phyloP scores from a whole-genome alignment of 345 rosid genomes.

The Dipteronia dyeriana region DNA sequence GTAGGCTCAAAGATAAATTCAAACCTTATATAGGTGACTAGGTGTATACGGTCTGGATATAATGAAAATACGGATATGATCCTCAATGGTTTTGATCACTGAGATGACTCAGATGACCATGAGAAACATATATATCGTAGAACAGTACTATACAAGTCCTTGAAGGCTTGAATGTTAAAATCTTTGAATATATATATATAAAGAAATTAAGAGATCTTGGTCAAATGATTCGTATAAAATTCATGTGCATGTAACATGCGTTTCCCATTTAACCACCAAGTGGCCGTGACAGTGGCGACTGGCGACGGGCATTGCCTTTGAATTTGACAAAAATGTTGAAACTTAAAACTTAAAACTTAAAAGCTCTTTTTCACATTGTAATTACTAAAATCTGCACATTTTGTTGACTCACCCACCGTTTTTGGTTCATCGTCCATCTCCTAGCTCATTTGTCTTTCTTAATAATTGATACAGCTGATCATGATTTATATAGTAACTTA shows the following conservation, averaged over 20 bases:
- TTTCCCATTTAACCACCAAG: neutral
- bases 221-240: neutral
- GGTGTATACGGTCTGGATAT: too few species aligned
- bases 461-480: too few species aligned
- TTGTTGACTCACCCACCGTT: neutral
- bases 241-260: neutral
- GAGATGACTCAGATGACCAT: too few species aligned
- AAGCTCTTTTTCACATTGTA: neutral
- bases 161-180: neutral
- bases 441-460: neutral
- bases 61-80: too few species aligned
- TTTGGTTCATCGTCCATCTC: neutral
- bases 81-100: too few species aligned
- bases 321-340: conserved; percentile 14
- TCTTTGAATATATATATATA: neutral
- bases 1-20: neutral
- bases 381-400: neutral
- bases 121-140: too few species aligned
- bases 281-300: neutral
- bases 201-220: too few species aligned
- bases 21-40: too few species aligned
- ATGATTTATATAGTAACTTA: too few species aligned
- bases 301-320: neutral
- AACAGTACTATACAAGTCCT: too few species aligned
- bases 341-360: neutral